phyloP scores from a whole-genome alignment of 2,329 filamentous ascomycete genomes.

The Juglanconis oblonga region DNA sequence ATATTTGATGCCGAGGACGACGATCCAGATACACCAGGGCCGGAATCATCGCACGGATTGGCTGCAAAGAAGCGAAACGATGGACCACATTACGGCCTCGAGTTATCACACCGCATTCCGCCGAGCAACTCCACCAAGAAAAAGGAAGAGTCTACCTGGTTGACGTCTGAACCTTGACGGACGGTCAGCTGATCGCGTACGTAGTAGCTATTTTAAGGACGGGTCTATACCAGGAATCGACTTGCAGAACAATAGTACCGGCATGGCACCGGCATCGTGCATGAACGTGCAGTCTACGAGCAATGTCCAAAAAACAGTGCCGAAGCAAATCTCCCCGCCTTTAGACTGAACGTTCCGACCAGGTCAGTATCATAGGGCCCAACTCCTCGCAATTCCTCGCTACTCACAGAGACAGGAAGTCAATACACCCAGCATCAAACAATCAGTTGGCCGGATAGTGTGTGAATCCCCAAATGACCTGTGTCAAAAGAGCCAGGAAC shows the following conservation, averaged over 20 bases:
- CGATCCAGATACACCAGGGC: background rate
- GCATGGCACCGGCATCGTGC: too few relatives aligned
- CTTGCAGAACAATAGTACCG: background rate
- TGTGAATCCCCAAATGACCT: background rate
- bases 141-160: background rate
- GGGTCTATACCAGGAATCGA: background rate
- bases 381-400: background rate
- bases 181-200: background rate
- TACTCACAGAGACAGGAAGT: background rate
- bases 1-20: background rate
- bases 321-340: too few relatives aligned
- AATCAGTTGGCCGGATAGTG: too few relatives aligned
- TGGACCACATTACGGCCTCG: too few relatives aligned
- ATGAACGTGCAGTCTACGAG: too few relatives aligned
- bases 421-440: background rate
- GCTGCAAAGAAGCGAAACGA: background rate
- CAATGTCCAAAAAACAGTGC: too few relatives aligned
- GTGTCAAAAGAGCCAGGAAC: background rate
- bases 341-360: background rate
- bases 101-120: background rate
- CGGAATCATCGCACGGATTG: background rate
- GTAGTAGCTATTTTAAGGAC: background rate
- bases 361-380: too few relatives aligned
- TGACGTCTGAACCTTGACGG: background rate
- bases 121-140: background rate